These are phyloP conservation scores for Xerocomus brunneocitrinus DNA, from an alignment of 768 basidiomycete genomes.

Conservation along the genomic window DNA sequence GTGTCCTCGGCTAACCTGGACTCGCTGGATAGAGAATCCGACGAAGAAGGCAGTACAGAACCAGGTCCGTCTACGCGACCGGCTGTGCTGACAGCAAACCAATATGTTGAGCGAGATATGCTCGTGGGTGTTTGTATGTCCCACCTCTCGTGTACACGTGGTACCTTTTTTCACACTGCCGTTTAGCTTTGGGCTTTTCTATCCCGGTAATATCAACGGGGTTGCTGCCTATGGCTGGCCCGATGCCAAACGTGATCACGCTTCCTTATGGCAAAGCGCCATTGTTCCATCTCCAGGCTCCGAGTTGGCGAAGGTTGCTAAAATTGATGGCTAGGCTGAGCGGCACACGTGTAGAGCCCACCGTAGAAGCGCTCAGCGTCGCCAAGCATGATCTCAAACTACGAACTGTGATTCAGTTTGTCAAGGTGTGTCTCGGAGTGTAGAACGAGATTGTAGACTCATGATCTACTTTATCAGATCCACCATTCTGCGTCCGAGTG, in stretches of 20 bases:
- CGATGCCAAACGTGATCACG: constrained; percentile 70
- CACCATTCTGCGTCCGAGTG: constrained; percentile 58
- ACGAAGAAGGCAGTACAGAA: constrained; percentile 13
- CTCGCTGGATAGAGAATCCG: constrained; percentile 15
- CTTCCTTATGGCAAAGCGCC: constrained; percentile 66
- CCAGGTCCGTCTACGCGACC: constrained; percentile 15
- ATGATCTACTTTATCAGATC: constrained; percentile 31
- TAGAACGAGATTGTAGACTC: background rate
- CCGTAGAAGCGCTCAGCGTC: constrained; percentile 58
- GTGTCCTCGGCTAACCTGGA: constrained; percentile 12
- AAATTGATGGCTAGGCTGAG: constrained; percentile 72
- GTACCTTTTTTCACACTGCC: constrained; percentile 7
- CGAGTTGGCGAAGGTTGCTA: constrained; percentile 69
- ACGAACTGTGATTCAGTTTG: constrained; percentile 74
- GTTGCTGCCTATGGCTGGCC: constrained; percentile 43
- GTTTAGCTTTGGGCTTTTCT: constrained; percentile 62
- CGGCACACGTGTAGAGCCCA: constrained; percentile 65
- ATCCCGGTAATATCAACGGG: constrained; percentile 50
- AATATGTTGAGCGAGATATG: constrained; percentile 56
- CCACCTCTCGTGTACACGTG: background rate
- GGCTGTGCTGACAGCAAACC: constrained; percentile 25
- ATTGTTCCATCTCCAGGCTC: constrained; percentile 68
- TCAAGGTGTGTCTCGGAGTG: constrained; percentile 48
- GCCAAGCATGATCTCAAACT: constrained; percentile 55
- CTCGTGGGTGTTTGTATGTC: constrained; percentile 61